Evolutionary conservation across 176 grass and related monocot species (phyloP), one percentile per base, ranked within the genome.

Genomic region (Oryza longistaminata): DNA sequence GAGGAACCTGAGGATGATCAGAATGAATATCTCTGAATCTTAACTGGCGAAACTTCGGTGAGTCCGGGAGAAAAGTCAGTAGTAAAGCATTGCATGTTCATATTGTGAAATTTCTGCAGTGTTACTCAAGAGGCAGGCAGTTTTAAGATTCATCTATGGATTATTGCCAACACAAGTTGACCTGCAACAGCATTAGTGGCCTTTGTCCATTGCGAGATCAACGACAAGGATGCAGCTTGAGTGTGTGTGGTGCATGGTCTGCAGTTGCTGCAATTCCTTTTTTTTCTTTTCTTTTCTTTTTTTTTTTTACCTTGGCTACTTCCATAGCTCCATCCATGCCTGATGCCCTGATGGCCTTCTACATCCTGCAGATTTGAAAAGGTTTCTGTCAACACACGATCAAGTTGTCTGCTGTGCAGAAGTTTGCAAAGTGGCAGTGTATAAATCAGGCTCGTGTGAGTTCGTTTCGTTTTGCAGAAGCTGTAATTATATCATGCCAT

Each of bases 11-110:
- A 78, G 15, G 19, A 87, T 34, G 68, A 76, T 58, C 29, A 75
- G 17, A 83, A 90, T 2, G 80, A 87, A 64, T 90, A 75, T 83
- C 15, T 90, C 17, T 90, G 75, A 90, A 22, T 79, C 67, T 82
- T 39, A 50, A 62, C 15, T 0, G 37, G 73, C 61, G 81, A 40
- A 73, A 53, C 81, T 68, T 9, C 3, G 5, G 24, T 24, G 7
- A 62, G 62, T 5, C n/a, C 22, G 9, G 16, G 29, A 50, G 37
- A 75, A 84, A 35, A 1, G 48, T 46, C 0, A 75, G 7, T 7
- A 7, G 21, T 75, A 27, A 68, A n/a, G 2, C 9, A 65, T 1
- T 13, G 21, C 58, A 24, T 75, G 42, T 21, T 37, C 13, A 29
- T 85, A 22, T 15, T 13, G 64, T 76, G 2, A 9, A 5, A 68